Evolutionary conservation across 495 filamentous ascomycete genomes (phyloP).

Genomic region (Aspergillus avenaceus): DNA sequence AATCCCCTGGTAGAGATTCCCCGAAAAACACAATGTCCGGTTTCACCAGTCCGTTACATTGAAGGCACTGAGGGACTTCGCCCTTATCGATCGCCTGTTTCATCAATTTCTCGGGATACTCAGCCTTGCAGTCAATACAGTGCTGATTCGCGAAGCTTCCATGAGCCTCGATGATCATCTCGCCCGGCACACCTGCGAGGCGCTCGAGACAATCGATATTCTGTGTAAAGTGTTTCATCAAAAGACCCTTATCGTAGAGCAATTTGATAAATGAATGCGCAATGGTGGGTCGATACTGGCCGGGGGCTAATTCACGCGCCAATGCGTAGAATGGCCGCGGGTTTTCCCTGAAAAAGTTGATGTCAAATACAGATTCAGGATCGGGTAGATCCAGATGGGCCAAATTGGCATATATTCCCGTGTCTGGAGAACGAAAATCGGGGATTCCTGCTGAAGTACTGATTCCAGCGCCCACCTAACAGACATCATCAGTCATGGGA

Average conservation of each 20-base stretch:
- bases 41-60: conserved; percentile 83
- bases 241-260: conserved; percentile 68
- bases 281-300: conserved; percentile 82
- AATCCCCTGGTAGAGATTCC: conserved; percentile 69
- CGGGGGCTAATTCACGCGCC: conserved; percentile 87
- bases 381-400: conserved; percentile 78
- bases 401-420: conserved; percentile 85
- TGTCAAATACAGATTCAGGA: conserved; percentile 75
- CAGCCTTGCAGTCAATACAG: conserved; percentile 80
- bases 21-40: conserved; percentile 98
- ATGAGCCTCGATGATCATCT: conserved; percentile 88
- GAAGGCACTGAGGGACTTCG: conserved; percentile 63
- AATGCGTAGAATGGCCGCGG: conserved; percentile 89
- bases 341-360: conserved; percentile 77
- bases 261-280: conserved; percentile 75
- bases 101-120: conserved; percentile 72
- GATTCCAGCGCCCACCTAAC: conserved; percentile 47
- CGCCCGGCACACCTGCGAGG: conserved; percentile 73
- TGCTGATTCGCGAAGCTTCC: conserved; percentile 86
- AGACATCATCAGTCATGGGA: not conserved
- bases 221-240: conserved; percentile 89
- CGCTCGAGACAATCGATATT: conserved; percentile 97
- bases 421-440: conserved; percentile 82
- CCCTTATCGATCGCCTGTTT: conserved; percentile 55
- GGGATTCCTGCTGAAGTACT: conserved; percentile 86